Conservation (phyloP, 2,329 filamentous ascomycete species). For the Sporothrix protearum region DNA sequence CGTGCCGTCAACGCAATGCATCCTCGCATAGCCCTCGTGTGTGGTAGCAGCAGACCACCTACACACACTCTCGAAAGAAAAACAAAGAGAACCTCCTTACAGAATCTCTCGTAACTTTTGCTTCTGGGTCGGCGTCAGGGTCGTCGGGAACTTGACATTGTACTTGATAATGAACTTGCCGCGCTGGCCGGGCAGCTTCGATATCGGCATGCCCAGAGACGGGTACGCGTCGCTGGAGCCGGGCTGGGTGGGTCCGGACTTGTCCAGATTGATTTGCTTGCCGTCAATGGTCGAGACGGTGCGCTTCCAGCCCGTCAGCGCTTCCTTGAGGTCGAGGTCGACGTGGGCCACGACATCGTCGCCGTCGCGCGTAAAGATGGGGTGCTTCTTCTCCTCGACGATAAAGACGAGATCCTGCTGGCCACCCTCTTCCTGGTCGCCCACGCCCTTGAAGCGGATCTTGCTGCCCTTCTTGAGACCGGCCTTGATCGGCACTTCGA, state of each 20-base stretch:
- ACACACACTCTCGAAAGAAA: background rate
- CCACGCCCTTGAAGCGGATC: slow-evolving; percentile 97
- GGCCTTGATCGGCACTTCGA: slow-evolving; percentile 93
- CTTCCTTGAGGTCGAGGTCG: slow-evolving; percentile 85
- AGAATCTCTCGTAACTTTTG: slow-evolving; percentile 75
- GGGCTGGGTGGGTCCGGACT: slow-evolving; percentile 79
- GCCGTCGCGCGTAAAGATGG: slow-evolving; percentile 78
- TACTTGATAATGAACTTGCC: slow-evolving; percentile 88
- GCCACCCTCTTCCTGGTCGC: slow-evolving; percentile 93
- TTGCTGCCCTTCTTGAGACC: slow-evolving; percentile 96
- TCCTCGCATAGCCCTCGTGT: background rate
- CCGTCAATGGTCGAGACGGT: slow-evolving; percentile 94
- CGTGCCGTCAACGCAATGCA: background rate
- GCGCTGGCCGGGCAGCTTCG: slow-evolving; percentile 78
- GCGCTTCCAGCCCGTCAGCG: slow-evolving; percentile 86
- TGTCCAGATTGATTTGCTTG: slow-evolving; percentile 75
- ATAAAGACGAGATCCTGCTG: slow-evolving; percentile 95
- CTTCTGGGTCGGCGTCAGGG: slow-evolving; percentile 74
- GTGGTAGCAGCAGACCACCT: too few relatives aligned
- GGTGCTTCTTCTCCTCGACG: slow-evolving; percentile 88
- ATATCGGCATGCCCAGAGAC: slow-evolving; percentile 86
- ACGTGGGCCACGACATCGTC: slow-evolving; percentile 79
- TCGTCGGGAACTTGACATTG: slow-evolving; percentile 87
- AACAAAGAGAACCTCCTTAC: slow-evolving; percentile 36
- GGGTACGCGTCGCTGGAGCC: slow-evolving; percentile 80